Percentiles rank a stretch among this genome's conserved stretches.
Conservation (phyloP, 1,139 yeast genomes). For the Blastobotrys illinoisensis region DNA sequence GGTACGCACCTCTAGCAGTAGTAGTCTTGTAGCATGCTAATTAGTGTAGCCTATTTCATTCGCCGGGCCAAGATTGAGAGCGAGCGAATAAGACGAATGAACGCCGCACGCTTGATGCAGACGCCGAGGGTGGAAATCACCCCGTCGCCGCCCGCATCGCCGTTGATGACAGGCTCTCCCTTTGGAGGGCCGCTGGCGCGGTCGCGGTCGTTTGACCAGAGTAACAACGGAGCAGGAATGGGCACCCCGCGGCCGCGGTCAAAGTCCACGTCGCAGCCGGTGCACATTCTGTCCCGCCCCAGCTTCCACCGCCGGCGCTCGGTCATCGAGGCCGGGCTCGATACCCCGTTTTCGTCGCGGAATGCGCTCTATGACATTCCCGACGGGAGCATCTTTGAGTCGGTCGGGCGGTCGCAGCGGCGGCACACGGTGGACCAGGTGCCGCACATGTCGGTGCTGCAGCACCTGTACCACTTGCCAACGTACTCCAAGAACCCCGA, state of each 20-base stretch:
- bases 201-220: neutral
- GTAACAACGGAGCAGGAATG: neutral
- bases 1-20: slow-evolving; percentile 6
- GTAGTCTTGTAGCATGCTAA: neutral
- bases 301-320: neutral
- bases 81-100: slow-evolving; percentile 15
- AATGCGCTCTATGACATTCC: neutral
- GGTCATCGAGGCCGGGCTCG: neutral
- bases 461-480: neutral
- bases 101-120: slow-evolving; percentile 8
- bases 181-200: neutral
- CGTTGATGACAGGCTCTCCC: neutral
- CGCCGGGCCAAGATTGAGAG: slow-evolving; percentile 13
- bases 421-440: slow-evolving; percentile 8
- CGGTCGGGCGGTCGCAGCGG: neutral
- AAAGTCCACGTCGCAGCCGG: neutral
- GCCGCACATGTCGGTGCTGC: neutral
- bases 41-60: slow-evolving; percentile 5
- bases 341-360: neutral
- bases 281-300: neutral
- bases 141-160: slow-evolving; percentile 12
- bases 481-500: slow-evolving; percentile 15
- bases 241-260: neutral
- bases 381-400: neutral
- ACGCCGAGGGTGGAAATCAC: slow-evolving; percentile 1